Evolutionary conservation across 1,284 basidiomycete genomes (phyloP), one percentile per base, ranked within the genome.

Genomic region (Wallemia mellicola): DNA sequence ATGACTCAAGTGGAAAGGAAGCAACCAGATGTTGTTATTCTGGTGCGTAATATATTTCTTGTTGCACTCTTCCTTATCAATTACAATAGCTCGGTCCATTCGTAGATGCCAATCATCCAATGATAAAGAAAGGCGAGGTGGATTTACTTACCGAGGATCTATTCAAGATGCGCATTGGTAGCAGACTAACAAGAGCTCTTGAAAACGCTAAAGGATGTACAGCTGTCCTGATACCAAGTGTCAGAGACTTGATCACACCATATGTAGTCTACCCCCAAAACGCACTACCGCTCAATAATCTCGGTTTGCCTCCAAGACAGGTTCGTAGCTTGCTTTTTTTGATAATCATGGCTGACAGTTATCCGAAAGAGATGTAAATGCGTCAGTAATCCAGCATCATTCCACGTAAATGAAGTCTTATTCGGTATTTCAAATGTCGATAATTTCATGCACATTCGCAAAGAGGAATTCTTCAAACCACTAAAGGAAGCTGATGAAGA

Each of bases 181-280:
- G 74, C 22, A 77, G 77, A 2, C 69, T 98, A 1, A 68, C 71
- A 1, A 68, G 73, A 0, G 78, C 88, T 59, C 68, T 86, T 24
- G 72, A 77, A 33, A 68, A 72, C 0, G 81, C 77, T 0, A 81
- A 84, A 0, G 76, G 76, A 0, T 86, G 81, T 30, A 75, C 77
- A 2, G 76, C 83, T 7, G 71, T 94, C 14, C 67, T 98, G 38
- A 72, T 95, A 1, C 89, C 94, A 1, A 84, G 81, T 62, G 74
- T 86, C 11, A 75, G 80, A 30, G 92, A 99, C 67, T 68, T 92
- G 19, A 71, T 88, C 62, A 83, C 79, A 64, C 71, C 76, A 57
- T 87, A 94, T 67, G 77, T 78, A 1, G 86, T 86, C 15, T 94
- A 81, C 68, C 94, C 94, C 0, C 94, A 99, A 68, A 76, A 79